A percentile compares a stretch with the other conserved stretches of the same genome.
These are phyloP conservation scores for Boletellus ananiceps DNA, from an alignment of 768 basidiomycete genomes.

Conservation along the genomic window DNA sequence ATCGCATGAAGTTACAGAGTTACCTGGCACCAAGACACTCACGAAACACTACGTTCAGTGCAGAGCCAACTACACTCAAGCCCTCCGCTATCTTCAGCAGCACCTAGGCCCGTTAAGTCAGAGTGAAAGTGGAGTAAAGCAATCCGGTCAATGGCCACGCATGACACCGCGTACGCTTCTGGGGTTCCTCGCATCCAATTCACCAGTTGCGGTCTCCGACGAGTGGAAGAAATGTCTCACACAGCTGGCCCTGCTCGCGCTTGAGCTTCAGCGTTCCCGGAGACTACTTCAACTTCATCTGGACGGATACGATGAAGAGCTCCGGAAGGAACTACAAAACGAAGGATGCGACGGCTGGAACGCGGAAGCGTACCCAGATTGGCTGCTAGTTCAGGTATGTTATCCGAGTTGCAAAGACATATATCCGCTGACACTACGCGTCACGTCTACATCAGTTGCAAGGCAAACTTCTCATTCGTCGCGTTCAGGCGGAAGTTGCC, in stretches of 20 bases:
- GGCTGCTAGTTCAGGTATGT: background rate
- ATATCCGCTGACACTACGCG: background rate
- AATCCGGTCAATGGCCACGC: constrained; percentile 34
- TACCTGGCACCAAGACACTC: background rate
- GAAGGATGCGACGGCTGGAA: background rate
- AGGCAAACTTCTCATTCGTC: constrained; percentile 39
- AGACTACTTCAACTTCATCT: background rate
- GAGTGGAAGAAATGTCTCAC: constrained; percentile 28
- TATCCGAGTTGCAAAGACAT: too few relatives aligned
- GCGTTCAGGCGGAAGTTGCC: constrained; percentile 40
- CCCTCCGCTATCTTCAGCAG: background rate
- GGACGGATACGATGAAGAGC: background rate
- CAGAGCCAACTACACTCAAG: background rate
- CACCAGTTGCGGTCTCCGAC: constrained; percentile 3
- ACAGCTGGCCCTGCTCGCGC: constrained; percentile 23
- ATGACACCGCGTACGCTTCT: constrained; percentile 28
- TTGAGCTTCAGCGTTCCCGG: constrained; percentile 26
- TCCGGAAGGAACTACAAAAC: background rate
- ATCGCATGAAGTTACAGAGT: background rate
- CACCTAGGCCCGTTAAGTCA: constrained; percentile 7
- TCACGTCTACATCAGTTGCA: constrained; percentile 36
- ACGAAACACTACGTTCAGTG: background rate
- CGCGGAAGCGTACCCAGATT: background rate
- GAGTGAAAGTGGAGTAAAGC: constrained; percentile 8
- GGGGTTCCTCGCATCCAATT: constrained; percentile 23